These are phyloP conservation scores for Cyclocybe aegerita DNA, from an alignment of 768 basidiomycete species.

Conservation along the genomic window DNA sequence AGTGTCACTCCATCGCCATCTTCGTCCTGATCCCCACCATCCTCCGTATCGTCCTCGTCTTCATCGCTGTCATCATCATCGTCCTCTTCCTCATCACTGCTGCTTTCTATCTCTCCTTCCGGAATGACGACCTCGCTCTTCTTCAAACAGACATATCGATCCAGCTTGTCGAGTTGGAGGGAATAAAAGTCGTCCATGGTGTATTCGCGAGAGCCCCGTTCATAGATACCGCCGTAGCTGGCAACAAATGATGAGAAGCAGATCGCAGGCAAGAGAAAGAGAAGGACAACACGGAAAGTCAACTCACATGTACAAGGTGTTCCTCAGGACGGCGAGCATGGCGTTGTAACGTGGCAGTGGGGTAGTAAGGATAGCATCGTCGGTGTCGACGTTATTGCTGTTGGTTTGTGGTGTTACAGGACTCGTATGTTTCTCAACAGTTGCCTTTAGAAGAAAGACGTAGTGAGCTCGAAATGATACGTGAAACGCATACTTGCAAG, in stretches of 20 bases:
- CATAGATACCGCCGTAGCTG: constrained; percentile 89
- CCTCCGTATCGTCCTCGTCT: constrained; percentile 45
- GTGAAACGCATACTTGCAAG: not conserved
- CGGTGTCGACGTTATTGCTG: constrained; percentile 35
- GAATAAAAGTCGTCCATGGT: constrained; percentile 88
- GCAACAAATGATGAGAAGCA: not conserved
- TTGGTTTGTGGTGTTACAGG: no score
- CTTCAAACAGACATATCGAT: constrained; percentile 73
- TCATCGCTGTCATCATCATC: constrained; percentile 59
- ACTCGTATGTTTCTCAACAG: not conserved
- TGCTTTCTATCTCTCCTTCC: constrained; percentile 60
- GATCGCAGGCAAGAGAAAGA: not conserved
- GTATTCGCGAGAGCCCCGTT: constrained; percentile 79
- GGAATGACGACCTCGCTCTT: constrained; percentile 60
- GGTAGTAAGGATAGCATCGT: constrained; percentile 62
- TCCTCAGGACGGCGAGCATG: constrained; percentile 83
- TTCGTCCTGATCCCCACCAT: constrained; percentile 45
- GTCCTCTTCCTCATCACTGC: constrained; percentile 59
- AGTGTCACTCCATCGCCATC: constrained; percentile 21
- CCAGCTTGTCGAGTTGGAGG: constrained; percentile 82
- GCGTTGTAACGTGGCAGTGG: constrained; percentile 83
- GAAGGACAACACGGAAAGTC: not conserved
- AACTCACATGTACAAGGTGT: constrained; percentile 82
- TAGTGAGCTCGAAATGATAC: not conserved
- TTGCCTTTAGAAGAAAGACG: no score